phyloP scores from a whole-genome alignment of 2,329 filamentous ascomycete species.

The Talaromyces verruculosus region DNA sequence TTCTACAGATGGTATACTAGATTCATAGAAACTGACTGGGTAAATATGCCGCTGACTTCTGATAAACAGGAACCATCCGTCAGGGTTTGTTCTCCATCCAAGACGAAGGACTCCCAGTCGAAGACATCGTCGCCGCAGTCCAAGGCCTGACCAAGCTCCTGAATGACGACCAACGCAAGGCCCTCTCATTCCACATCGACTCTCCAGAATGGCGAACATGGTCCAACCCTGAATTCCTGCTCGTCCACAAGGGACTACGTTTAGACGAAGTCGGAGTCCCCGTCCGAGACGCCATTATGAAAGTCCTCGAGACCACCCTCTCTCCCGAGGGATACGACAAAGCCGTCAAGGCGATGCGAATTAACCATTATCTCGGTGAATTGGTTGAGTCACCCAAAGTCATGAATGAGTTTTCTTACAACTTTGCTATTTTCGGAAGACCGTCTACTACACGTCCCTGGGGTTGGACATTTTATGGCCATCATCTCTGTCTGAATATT shows the following conservation, averaged over 20 bases:
- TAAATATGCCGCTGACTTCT: not conserved
- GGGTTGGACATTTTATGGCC: slow-evolving; percentile 75
- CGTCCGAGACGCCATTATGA: slow-evolving; percentile 53
- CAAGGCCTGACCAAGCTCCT: slow-evolving; percentile 50
- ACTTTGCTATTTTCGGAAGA: slow-evolving; percentile 68
- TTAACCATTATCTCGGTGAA: slow-evolving; percentile 73
- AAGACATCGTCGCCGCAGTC: slow-evolving; percentile 55
- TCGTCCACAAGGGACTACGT: slow-evolving; percentile 67
- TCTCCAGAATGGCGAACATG: slow-evolving; percentile 70
- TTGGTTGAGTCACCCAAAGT: slow-evolving; percentile 62
- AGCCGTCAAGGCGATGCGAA: slow-evolving; percentile 67
- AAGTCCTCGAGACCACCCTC: slow-evolving; percentile 58
- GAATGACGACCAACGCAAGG: slow-evolving; percentile 50
- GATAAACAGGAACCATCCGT: slow-evolving; percentile 5
- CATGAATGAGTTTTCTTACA: slow-evolving; percentile 75
- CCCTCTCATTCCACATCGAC: slow-evolving; percentile 62
- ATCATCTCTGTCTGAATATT: slow-evolving; percentile 72
- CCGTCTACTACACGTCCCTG: slow-evolving; percentile 61
- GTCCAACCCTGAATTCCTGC: slow-evolving; percentile 71
- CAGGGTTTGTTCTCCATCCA: slow-evolving; percentile 55
- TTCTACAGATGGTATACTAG: slow-evolving; percentile 60
- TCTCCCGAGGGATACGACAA: slow-evolving; percentile 72
- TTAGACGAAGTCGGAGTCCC: slow-evolving; percentile 60
- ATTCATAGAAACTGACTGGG: not conserved
- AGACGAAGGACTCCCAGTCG: slow-evolving; percentile 64